Evolutionary conservation across 2,329 filamentous ascomycete genomes (phyloP).

Genomic region (Nannizziopsis barbatae): DNA sequence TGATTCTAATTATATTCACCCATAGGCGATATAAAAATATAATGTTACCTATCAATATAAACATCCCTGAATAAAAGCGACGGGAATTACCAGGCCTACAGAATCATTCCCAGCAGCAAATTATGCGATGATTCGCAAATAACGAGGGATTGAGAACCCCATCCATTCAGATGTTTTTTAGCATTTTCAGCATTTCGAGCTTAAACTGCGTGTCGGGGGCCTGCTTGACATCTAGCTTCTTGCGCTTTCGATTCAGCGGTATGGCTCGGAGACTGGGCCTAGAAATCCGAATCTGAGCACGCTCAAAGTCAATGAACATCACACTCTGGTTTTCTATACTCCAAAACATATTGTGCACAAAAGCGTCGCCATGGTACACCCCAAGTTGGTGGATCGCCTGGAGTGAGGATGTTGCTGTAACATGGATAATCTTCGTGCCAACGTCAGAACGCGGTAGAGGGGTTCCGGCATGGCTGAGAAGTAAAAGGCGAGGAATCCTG

Average conservation of each 20-base stretch:
- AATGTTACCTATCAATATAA: neutral
- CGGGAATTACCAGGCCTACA: neutral
- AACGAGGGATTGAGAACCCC: neutral
- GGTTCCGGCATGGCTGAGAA: constrained; percentile 12
- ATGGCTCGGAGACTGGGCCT: neutral
- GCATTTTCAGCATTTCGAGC: constrained; percentile 1
- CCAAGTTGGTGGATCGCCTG: constrained; percentile 13
- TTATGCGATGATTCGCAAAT: neutral
- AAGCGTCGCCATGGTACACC: constrained; percentile 9
- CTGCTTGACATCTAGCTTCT: neutral
- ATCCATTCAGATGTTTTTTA: neutral
- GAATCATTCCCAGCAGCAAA: neutral
- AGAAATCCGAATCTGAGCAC: neutral
- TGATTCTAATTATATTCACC: neutral
- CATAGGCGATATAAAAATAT: neutral
- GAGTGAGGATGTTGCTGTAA: constrained; percentile 4
- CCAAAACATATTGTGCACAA: constrained; percentile 13
- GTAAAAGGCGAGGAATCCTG: constrained; percentile 11
- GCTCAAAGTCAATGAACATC: constrained; percentile 14
- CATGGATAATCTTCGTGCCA: constrained; percentile 2
- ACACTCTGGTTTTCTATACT: constrained; percentile 10
- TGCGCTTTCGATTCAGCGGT: constrained; percentile 2
- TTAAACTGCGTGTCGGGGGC: neutral
- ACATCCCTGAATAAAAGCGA: neutral
- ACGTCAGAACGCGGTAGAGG: neutral